Conservation (phyloP, 2,329 filamentous ascomycete genomes). For the Scorias spongiosa region DNA sequence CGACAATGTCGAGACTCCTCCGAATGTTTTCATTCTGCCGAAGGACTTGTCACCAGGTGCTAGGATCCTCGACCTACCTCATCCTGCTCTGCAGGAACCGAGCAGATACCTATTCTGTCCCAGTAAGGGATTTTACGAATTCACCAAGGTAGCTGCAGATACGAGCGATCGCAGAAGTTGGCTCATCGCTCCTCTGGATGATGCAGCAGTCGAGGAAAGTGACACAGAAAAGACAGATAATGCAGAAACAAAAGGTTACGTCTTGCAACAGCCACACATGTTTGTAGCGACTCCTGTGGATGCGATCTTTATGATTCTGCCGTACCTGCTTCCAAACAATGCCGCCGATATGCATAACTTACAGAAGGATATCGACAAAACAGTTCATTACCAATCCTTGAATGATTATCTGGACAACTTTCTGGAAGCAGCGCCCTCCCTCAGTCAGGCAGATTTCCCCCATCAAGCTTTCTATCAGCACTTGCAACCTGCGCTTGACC, state of each 20-base stretch:
- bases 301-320: constrained; percentile 67
- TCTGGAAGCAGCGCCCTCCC: constrained; percentile 38
- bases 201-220: constrained; percentile 1
- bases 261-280: constrained; percentile 57
- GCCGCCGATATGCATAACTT: constrained; percentile 26
- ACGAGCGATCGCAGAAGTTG: constrained; percentile 38
- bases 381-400: constrained; percentile 37
- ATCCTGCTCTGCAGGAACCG: constrained; percentile 34
- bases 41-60: constrained; percentile 35
- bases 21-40: constrained; percentile 44
- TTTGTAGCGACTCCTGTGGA: constrained; percentile 75
- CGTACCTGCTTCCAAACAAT: constrained; percentile 38
- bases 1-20: constrained; percentile 25
- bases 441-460: constrained; percentile 27
- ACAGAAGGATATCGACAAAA: constrained; percentile 39
- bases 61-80: constrained; percentile 39
- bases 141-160: constrained; percentile 40
- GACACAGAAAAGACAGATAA: background rate
- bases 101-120: constrained; percentile 46
- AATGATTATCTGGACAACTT: constrained; percentile 60
- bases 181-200: constrained; percentile 29
- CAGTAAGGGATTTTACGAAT: constrained; percentile 43
- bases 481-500: constrained; percentile 40
- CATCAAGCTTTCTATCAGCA: constrained; percentile 31
- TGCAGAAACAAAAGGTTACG: constrained; percentile 27